Percentiles rank a stretch among this genome's conserved stretches.
These are phyloP conservation scores for Metschnikowia cerradonensis DNA, from an alignment of 805 yeast species.

Conservation along the genomic window DNA sequence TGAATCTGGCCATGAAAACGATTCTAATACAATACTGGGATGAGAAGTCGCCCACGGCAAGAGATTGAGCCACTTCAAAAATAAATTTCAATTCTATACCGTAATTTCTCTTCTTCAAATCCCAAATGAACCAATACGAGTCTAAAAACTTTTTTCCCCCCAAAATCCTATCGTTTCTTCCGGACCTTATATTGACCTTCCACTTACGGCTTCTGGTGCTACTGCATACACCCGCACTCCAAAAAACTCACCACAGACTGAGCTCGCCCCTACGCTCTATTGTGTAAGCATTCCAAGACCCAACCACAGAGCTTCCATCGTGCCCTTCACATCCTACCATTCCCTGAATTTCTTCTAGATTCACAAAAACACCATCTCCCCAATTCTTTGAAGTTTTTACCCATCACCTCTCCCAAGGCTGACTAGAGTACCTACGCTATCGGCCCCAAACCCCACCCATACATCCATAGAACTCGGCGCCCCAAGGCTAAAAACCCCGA, in stretches of 20 bases:
- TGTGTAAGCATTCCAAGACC: neutral
- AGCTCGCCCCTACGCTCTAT: conserved; percentile 4
- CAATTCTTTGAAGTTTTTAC: neutral
- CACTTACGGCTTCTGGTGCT: neutral
- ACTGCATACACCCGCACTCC: conserved; percentile 4
- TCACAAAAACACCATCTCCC: neutral
- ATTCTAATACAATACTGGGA: neutral
- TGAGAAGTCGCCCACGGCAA: neutral
- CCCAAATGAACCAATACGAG: neutral
- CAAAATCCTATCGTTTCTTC: too few species aligned
- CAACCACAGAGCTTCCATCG: neutral
- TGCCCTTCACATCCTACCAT: neutral
- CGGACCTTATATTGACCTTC: neutral
- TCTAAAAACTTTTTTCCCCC: too few species aligned
- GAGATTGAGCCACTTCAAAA: neutral
- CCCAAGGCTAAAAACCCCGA: neutral
- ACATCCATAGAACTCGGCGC: neutral
- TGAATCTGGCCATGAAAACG: neutral
- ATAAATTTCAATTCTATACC: neutral
- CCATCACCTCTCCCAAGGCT: neutral
- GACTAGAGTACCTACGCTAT: neutral
- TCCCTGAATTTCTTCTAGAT: neutral
- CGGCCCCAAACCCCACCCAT: neutral
- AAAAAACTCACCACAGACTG: conserved; percentile 5
- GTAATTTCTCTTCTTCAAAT: neutral